Evolutionary conservation across 2,329 filamentous ascomycete species (phyloP), one percentile per base, ranked within the genome.

Genomic region (Alternaria novae-zelandiae): DNA sequence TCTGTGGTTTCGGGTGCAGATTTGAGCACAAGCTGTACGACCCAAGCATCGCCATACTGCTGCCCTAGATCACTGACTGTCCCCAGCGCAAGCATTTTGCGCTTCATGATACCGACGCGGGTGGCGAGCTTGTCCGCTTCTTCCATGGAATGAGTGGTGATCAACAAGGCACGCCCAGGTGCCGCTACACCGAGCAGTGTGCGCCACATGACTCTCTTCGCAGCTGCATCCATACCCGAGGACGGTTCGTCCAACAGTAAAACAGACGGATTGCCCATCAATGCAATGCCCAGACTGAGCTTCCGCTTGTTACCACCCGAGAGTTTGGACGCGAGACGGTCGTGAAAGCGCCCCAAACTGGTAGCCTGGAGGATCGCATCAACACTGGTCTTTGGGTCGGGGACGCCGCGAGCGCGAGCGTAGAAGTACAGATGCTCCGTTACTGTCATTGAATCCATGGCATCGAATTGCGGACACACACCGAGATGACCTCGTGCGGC

Each of bases 281-380:
- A 83, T 0, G 95, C 94, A 59, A 97, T 97, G 4, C 91, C 94
- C 0, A 97, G 86, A 17, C 89, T 93, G 1, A 98, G 83, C 80
- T 97, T 98, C n/a, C 94, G 86, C 82, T 96, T 96, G 82, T 97
- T 97, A 28, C 95, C 95, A 9, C 95, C 94, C 0, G 91, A 95
- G 0, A 97, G 86, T 49, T 91, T 91, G 58, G 87, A 86, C 0
- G 92, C 94, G 86, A 95, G 93, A 25, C 93, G 88, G 8, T 88
- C 84, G 4, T 87, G 83, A 81, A 94, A 97, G 0, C 86, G 85
- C 7, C 85, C 81, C 0, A 97, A 85, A 0, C 94, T 93, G 1
- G 97, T 94, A 1, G 94, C 94, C 36, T 86, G 83, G n/a, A 97
- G 84, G 5, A 97, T 89, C 28, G 91, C 89, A 2, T 84, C 82